Conservation (phyloP, 192 early-diverging fungal species). For the Gamsiella multidivaricata region DNA sequence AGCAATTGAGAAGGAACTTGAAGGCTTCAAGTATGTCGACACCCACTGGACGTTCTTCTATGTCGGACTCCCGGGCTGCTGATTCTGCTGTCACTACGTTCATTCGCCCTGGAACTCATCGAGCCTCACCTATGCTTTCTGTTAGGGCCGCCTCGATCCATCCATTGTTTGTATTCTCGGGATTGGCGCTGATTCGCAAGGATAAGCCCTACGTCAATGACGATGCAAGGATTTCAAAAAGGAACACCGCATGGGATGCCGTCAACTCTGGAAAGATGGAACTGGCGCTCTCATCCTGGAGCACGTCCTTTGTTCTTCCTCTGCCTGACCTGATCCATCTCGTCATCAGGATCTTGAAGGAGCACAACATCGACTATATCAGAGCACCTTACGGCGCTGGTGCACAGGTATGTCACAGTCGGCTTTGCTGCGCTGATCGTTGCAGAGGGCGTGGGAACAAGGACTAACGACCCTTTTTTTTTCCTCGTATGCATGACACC, state of each 20-base stretch:
- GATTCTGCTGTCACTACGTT: no score
- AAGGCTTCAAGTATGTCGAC: conserved; percentile 65
- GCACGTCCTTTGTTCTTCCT: conserved; percentile 59
- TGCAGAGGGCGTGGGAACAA: no score
- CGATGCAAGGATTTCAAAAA: conserved; percentile 67
- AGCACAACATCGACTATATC: conserved; percentile 75
- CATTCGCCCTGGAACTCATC: no score
- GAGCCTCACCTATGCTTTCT: not conserved
- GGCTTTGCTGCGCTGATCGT: no score
- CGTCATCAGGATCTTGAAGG: conserved; percentile 76
- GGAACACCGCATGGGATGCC: conserved; percentile 76
- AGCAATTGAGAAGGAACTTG: conserved; percentile 74
- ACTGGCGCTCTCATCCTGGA: conserved; percentile 69
- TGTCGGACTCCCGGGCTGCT: no score
- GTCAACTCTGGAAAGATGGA: conserved; percentile 70
- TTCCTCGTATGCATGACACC: no score
- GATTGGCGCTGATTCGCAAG: conserved; percentile 75
- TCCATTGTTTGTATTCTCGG: conserved; percentile 83
- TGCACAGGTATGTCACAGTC: conserved; percentile 72
- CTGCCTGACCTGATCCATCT: conserved; percentile 72
- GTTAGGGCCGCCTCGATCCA: conserved; percentile 70
- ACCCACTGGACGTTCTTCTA: not conserved
- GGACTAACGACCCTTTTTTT: not conserved
- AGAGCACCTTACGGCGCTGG: conserved; percentile 84
- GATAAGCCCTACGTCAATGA: conserved; percentile 75